A percentile compares a stretch with the other conserved stretches of the same genome.
These are phyloP conservation scores for Teratosphaeria nubilosa DNA, from an alignment of 2,329 filamentous ascomycete species.

Conservation along the genomic window DNA sequence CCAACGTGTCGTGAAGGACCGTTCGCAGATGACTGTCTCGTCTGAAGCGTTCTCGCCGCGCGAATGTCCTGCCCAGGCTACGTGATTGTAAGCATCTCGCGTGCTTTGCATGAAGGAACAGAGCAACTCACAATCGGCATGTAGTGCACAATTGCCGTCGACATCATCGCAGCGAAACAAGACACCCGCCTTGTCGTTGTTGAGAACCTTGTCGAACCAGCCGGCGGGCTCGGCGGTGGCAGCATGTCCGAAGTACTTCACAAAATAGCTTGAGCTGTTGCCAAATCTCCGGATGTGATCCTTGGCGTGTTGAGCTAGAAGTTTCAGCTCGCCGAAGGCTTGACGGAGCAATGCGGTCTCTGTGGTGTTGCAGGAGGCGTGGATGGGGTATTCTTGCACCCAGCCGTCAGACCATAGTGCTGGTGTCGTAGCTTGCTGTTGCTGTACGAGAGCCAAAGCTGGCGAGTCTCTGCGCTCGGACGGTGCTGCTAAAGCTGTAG, in stretches of 20 bases:
- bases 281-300: slow-evolving; percentile 52
- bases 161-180: slow-evolving; percentile 57
- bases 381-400: slow-evolving; percentile 39
- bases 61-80: slow-evolving; percentile 59
- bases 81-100: background rate
- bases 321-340: slow-evolving; percentile 49
- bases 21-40: slow-evolving; percentile 60
- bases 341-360: slow-evolving; percentile 45
- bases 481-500: background rate
- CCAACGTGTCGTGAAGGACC: slow-evolving; percentile 49
- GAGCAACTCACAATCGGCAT: background rate
- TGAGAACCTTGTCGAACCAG: slow-evolving; percentile 51
- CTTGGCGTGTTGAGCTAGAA: slow-evolving; percentile 50
- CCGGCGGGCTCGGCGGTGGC: slow-evolving; percentile 50
- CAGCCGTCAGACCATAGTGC: background rate
- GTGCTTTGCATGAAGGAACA: background rate
- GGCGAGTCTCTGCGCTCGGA: background rate
- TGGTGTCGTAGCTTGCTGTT: background rate
- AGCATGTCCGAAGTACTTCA: slow-evolving; percentile 56
- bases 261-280: slow-evolving; percentile 48
- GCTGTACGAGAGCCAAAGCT: background rate
- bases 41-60: slow-evolving; percentile 53
- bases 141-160: background rate
- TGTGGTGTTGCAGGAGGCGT: slow-evolving; percentile 56
- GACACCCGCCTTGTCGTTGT: slow-evolving; percentile 46